Conservation (phyloP, 345 rosid genomes). For the Aethionema arabicum region DNA sequence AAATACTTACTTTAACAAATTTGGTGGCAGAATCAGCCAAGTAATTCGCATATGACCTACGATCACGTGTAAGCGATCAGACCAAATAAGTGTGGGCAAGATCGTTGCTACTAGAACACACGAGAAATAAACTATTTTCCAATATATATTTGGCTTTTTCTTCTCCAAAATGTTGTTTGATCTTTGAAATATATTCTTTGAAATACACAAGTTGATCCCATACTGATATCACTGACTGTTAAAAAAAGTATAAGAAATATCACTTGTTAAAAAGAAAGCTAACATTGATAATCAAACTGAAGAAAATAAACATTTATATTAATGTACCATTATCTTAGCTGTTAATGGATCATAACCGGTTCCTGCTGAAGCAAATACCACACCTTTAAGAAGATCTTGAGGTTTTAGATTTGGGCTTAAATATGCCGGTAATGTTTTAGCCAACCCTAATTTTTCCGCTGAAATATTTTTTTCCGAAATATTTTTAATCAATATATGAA, state of each 20-base stretch:
- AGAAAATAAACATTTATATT: no score
- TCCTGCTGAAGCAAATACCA: no score
- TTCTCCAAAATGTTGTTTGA: slow-evolving; percentile 32
- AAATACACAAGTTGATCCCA: slow-evolving; percentile 38
- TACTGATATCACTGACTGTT: no score
- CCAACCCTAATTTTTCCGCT: slow-evolving; percentile 3
- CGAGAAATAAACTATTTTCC: slow-evolving; percentile 31
- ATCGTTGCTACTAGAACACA: slow-evolving; percentile 26
- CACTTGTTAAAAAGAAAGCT: no score
- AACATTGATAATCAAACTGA: no score
- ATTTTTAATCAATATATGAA: no score
- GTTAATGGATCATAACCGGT: no score
- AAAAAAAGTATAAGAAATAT: slow-evolving; percentile 19
- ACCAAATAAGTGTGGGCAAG: no score
- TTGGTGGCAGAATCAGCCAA: no score
- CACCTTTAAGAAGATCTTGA: slow-evolving; percentile 50
- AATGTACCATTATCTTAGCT: slow-evolving; percentile 29
- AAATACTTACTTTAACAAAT: slow-evolving; percentile 20
- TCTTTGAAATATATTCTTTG: slow-evolving; percentile 35
- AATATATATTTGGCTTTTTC: slow-evolving; percentile 33
- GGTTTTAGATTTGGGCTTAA: slow-evolving; percentile 39
- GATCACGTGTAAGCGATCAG: no score
- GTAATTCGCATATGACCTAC: no score
- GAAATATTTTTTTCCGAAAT: slow-evolving; percentile 17
- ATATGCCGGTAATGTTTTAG: slow-evolving; percentile 25